Conservation (phyloP, 805 yeast species). For the Wickerhamomyces chambardii region DNA sequence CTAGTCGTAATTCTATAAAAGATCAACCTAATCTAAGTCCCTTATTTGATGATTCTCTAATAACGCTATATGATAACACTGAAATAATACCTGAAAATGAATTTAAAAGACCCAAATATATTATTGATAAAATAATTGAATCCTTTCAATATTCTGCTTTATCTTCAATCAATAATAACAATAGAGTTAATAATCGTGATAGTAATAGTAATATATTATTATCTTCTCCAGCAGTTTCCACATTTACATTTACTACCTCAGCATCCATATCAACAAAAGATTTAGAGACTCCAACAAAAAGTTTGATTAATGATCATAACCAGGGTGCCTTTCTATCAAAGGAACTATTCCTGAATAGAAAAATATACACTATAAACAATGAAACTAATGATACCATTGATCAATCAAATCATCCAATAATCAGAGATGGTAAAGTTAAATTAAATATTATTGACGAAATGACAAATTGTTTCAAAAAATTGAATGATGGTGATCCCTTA, state of each 20-base stretch:
- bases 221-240: too few relatives aligned
- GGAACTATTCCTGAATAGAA: slow-evolving; percentile 7
- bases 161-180: too few relatives aligned
- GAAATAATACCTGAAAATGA: slow-evolving; percentile 3
- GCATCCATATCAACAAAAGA: too few relatives aligned
- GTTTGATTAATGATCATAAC: background rate
- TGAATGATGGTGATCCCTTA: slow-evolving; percentile 1
- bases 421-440: slow-evolving; percentile 13
- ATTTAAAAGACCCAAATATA: slow-evolving; percentile 4
- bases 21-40: background rate
- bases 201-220: too few relatives aligned
- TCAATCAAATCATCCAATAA: background rate
- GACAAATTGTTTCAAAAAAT: slow-evolving; percentile 7
- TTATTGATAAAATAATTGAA: slow-evolving; percentile 7
- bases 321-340: slow-evolving; percentile 9
- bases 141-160: slow-evolving; percentile 7
- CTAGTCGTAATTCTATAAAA: too few relatives aligned
- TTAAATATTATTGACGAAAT: slow-evolving; percentile 15
- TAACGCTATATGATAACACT: background rate
- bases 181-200: too few relatives aligned
- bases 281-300: background rate
- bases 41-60: background rate
- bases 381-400: slow-evolving; percentile 3
- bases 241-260: too few relatives aligned
- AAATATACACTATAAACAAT: slow-evolving; percentile 3